A percentile compares a stretch with the other conserved stretches of the same genome.
phyloP scores from a whole-genome alignment of 1,139 yeast genomes.

The Schwanniomyces etchellsii region DNA sequence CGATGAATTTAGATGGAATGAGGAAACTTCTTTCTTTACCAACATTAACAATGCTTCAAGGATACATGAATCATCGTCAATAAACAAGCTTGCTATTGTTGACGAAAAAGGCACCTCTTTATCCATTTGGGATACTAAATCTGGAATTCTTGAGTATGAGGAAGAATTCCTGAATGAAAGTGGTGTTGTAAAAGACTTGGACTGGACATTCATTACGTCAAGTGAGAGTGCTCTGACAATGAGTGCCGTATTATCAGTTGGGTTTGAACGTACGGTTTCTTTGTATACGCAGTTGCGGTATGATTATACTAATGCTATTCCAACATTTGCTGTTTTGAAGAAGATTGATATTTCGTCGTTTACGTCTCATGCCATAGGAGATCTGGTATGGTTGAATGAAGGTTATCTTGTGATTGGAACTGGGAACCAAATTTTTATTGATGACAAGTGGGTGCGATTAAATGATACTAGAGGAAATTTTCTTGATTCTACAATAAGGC shows the following conservation, averaged over 20 bases:
- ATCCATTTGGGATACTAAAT: constrained; percentile 71
- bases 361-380: constrained; percentile 81
- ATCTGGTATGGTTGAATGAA: constrained; percentile 77
- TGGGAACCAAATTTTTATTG: constrained; percentile 84
- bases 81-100: constrained; percentile 69
- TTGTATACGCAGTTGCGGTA: constrained; percentile 78
- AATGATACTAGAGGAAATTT: constrained; percentile 20
- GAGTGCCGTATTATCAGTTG: constrained; percentile 76
- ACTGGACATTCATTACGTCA: constrained; percentile 72
- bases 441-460: constrained; percentile 53
- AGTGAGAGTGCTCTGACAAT: constrained; percentile 23
- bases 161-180: constrained; percentile 35
- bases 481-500: constrained; percentile 32
- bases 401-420: constrained; percentile 80
- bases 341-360: constrained; percentile 63
- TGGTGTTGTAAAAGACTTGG: constrained; percentile 51
- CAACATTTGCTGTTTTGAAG: constrained; percentile 74
- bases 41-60: constrained; percentile 47
- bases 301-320: constrained; percentile 77
- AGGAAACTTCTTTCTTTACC: constrained; percentile 46
- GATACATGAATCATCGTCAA: constrained; percentile 64
- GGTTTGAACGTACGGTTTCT: constrained; percentile 58
- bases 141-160: constrained; percentile 64
- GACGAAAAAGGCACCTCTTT: constrained; percentile 46
- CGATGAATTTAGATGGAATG: background rate